These are phyloP conservation scores for Phytophthora niederhauseri DNA, from an alignment of 352 stramenopile genomes.

Conservation along the genomic window DNA sequence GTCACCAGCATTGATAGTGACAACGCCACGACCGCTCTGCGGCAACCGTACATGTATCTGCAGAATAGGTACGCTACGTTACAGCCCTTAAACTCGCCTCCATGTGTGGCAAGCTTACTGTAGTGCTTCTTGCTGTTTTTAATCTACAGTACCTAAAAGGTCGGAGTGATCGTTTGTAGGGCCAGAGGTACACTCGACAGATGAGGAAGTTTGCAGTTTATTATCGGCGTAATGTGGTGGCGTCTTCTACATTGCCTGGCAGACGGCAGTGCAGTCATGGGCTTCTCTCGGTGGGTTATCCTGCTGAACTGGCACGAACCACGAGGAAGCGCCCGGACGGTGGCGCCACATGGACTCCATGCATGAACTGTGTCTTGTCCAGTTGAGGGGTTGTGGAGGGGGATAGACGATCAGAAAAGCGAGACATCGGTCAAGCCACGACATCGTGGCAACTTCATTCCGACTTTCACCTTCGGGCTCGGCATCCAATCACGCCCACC, in stretches of 20 bases:
- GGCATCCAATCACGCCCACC: background rate
- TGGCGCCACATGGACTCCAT: constrained; percentile 1
- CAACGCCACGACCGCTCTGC: background rate
- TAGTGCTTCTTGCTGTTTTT: too few species aligned
- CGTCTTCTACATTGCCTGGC: too few species aligned
- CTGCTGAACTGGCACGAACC: constrained; percentile 23
- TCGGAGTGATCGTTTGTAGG: too few species aligned
- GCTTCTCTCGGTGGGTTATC: background rate
- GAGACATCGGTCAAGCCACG: constrained; percentile 25
- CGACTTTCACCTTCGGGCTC: constrained; percentile 11
- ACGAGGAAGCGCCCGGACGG: constrained; percentile 2
- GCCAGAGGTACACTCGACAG: too few species aligned
- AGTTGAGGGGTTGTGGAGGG: constrained; percentile 8
- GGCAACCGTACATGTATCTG: too few species aligned
- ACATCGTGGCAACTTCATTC: constrained; percentile 14
- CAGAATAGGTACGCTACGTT: too few species aligned
- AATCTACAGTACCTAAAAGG: too few species aligned
- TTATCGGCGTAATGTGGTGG: too few species aligned
- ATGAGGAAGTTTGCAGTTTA: too few species aligned
- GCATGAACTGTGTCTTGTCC: constrained; percentile 9
- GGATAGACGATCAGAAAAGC: constrained; percentile 29
- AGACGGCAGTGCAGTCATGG: too few species aligned
- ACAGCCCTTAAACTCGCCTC: too few species aligned
- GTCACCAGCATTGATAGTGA: background rate
- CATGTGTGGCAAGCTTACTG: too few species aligned